phyloP scores from a whole-genome alignment of 805 yeast genomes.

The Wickerhamiella brachini region DNA sequence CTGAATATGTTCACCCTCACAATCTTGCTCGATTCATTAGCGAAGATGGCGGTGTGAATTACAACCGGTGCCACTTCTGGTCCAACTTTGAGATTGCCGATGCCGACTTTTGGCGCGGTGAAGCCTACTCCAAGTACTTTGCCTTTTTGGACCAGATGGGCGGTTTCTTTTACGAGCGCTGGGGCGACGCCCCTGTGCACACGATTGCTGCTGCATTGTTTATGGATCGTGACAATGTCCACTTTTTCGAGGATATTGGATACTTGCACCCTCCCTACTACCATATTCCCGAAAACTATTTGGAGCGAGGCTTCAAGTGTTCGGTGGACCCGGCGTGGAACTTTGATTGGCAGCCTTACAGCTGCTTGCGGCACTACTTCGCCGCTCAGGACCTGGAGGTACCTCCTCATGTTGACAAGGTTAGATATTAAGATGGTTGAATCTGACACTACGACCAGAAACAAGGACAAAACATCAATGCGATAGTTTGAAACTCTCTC shows the following conservation, averaged over 20 bases:
- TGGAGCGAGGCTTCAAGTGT: constrained; percentile 36
- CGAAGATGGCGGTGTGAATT: constrained; percentile 47
- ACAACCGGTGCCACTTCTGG: constrained; percentile 84
- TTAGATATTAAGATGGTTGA: not conserved
- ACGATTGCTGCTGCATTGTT: constrained; percentile 74
- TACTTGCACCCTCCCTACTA: constrained; percentile 70
- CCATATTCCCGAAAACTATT: constrained; percentile 58
- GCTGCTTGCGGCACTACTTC: constrained; percentile 24
- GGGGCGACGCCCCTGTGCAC: constrained; percentile 93
- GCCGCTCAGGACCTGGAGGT: constrained; percentile 18
- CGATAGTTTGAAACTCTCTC: too few species aligned
- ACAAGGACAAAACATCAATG: not conserved
- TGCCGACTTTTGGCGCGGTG: constrained; percentile 57
- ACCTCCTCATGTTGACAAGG: constrained; percentile 12
- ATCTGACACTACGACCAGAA: not conserved
- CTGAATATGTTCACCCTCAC: constrained; percentile 40
- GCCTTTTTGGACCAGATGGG: constrained; percentile 64
- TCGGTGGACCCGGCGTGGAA: constrained; percentile 29
- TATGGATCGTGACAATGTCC: constrained; percentile 53
- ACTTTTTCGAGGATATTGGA: constrained; percentile 73
- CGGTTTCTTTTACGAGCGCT: constrained; percentile 82
- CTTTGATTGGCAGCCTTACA: constrained; percentile 25
- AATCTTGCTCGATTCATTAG: constrained; percentile 50
- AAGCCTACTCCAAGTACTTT: constrained; percentile 56
- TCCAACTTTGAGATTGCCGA: constrained; percentile 75